A percentile compares a stretch with the other conserved stretches of the same genome.
Evolutionary conservation across 139 green algal species (phyloP).

Genomic region (Asterochloris erici): DNA sequence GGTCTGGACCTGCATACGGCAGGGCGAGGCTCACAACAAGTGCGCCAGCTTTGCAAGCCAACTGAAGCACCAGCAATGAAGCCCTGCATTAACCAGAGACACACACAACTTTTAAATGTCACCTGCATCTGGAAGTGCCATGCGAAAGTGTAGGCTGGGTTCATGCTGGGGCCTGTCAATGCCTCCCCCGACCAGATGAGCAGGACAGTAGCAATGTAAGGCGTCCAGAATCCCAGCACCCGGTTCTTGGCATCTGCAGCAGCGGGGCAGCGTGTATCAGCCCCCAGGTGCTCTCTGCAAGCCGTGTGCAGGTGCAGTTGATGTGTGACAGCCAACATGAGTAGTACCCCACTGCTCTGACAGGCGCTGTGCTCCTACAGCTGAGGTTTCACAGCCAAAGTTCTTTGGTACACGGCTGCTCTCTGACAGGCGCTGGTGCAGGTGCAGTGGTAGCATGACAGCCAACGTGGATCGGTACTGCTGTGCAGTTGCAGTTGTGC

Average conservation of each 20-base stretch:
- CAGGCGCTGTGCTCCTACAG: background rate
- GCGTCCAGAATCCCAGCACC: background rate
- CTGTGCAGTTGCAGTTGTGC: background rate
- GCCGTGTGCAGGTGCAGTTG: background rate
- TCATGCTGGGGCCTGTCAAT: constrained; percentile 17
- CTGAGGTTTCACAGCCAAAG: background rate
- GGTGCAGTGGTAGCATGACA: background rate
- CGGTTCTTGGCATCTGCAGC: constrained; percentile 7
- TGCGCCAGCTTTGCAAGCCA: too few species aligned
- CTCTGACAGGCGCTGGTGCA: background rate
- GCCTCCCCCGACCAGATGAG: background rate
- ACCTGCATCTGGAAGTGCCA: constrained; percentile 2
- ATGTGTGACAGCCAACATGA: background rate
- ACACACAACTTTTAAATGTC: background rate
- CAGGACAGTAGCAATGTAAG: constrained; percentile 5
- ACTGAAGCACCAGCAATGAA: too few species aligned
- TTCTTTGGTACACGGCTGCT: background rate
- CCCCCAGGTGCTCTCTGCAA: background rate
- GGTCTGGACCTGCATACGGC: too few species aligned
- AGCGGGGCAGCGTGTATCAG: background rate
- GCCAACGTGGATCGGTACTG: background rate
- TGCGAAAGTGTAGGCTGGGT: constrained; percentile 8
- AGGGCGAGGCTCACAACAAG: too few species aligned
- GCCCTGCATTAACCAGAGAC: too few species aligned
- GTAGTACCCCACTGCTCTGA: background rate